Evolutionary conservation across 768 basidiomycete genomes (phyloP).

Genomic region (Pulveroboletus sp.): DNA sequence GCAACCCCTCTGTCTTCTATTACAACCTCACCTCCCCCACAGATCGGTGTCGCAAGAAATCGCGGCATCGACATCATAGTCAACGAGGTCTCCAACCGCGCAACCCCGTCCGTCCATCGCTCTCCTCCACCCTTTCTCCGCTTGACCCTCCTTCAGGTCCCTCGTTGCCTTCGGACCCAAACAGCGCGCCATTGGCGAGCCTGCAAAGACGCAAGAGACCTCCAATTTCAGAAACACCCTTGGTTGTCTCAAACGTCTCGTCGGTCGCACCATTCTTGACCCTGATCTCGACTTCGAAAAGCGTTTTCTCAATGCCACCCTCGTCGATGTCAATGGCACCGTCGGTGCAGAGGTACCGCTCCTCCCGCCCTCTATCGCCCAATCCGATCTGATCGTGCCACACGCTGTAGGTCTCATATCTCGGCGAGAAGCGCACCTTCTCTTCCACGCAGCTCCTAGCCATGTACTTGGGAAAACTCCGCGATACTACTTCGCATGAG

Average conservation of each 20-base stretch:
- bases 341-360: slow-evolving; percentile 74
- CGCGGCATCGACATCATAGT: slow-evolving; percentile 98
- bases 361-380: background rate
- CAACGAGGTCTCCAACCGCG: slow-evolving; percentile 96
- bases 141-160: slow-evolving; percentile 51
- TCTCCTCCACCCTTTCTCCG: background rate
- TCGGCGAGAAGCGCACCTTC: slow-evolving; percentile 74
- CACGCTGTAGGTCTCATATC: slow-evolving; percentile 69
- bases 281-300: slow-evolving; percentile 83
- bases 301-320: slow-evolving; percentile 82
- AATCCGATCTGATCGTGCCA: slow-evolving; percentile 9
- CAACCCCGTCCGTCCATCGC: slow-evolving; percentile 75
- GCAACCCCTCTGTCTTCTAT: slow-evolving; percentile 3
- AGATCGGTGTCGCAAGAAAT: slow-evolving; percentile 95
- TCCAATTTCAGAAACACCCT: slow-evolving; percentile 98
- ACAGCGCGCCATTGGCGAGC: slow-evolving; percentile 87
- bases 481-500: slow-evolving; percentile 80
- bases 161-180: slow-evolving; percentile 92
- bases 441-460: slow-evolving; percentile 89
- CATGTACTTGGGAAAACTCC: slow-evolving; percentile 85
- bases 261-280: slow-evolving; percentile 78
- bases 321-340: slow-evolving; percentile 79
- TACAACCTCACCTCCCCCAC: background rate
- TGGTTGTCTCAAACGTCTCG: slow-evolving; percentile 85
- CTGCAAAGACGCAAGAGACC: slow-evolving; percentile 96